phyloP scores from a whole-genome alignment of 352 stramenopile genomes.

The Phytophthora pisi region DNA sequence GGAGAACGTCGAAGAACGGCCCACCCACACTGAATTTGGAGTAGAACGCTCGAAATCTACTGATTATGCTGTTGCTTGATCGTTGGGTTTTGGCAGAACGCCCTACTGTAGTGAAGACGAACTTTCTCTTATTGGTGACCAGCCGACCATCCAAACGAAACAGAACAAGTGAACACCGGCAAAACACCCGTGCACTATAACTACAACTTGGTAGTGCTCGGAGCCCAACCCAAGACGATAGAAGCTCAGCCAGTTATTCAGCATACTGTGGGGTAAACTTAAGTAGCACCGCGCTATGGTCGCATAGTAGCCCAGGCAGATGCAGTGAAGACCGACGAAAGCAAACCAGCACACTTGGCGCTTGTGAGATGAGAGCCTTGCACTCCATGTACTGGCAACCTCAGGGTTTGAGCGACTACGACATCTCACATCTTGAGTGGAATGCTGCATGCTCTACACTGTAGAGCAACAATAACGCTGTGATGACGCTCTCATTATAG shows the following conservation, averaged over 20 bases:
- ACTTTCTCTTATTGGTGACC: constrained; percentile 7
- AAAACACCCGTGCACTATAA: constrained; percentile 3
- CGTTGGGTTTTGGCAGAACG: neutral
- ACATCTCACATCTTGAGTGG: neutral
- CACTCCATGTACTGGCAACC: neutral
- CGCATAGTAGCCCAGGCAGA: constrained; percentile 9
- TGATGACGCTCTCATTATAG: neutral
- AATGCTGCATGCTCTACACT: neutral
- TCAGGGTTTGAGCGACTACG: neutral
- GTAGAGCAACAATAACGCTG: neutral
- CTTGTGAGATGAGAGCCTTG: neutral
- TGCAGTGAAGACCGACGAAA: constrained; percentile 3
- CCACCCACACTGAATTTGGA: constrained; percentile 17
- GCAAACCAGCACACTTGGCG: constrained; percentile 1
- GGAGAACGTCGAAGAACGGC: constrained; percentile 25
- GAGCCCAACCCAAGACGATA: constrained; percentile 5
- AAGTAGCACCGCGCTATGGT: constrained; percentile 2
- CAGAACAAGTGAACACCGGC: constrained; percentile 10
- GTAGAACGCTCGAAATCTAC: neutral
- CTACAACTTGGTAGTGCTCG: neutral
- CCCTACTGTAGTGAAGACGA: constrained; percentile 6
- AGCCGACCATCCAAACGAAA: constrained; percentile 11
- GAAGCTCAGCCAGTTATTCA: constrained; percentile 7
- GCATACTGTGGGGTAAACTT: constrained; percentile 5
- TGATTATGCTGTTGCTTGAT: neutral